Percentiles rank a stretch among this genome's conserved stretches.
Conservation (phyloP, 1,139 yeast species). For the Wickerhamiella infanticola region DNA sequence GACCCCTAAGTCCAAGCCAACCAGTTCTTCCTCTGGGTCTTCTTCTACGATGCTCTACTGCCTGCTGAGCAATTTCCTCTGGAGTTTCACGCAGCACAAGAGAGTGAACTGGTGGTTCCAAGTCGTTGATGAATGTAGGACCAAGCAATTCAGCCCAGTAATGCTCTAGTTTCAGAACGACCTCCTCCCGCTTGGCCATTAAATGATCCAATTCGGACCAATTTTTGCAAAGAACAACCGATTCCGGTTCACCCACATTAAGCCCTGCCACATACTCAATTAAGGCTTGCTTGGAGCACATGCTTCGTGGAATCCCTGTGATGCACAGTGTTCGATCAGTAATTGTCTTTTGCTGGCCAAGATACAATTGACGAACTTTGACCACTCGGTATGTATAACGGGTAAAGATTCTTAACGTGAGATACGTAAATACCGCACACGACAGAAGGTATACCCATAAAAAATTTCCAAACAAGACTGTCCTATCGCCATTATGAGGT, state of each 20-base stretch:
- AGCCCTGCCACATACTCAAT: conserved; percentile 60
- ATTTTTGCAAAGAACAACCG: conserved; percentile 65
- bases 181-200: conserved; percentile 40
- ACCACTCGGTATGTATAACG: conserved; percentile 60
- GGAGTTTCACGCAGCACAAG: background rate
- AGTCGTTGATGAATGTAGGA: conserved; percentile 18
- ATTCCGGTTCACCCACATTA: conserved; percentile 65
- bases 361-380: conserved; percentile 58
- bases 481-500: conserved; percentile 8
- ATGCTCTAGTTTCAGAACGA: conserved; percentile 46
- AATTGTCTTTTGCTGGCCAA: conserved; percentile 78
- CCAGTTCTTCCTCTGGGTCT: conserved; percentile 34
- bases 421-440: conserved; percentile 66
- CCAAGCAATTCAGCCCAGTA: conserved; percentile 66
- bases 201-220: conserved; percentile 62
- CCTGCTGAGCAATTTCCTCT: background rate
- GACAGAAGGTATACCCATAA: conserved; percentile 72
- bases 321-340: conserved; percentile 84
- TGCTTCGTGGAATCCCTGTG: conserved; percentile 79
- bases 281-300: conserved; percentile 53
- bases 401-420: conserved; percentile 47
- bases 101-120: background rate
- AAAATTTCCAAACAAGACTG: conserved; percentile 24
- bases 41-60: conserved; percentile 2
- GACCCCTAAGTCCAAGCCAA: conserved; percentile 38